Base-by-base conservation (phyloP, 305 asterid species). In the Caryopteris hybrid region DNA sequence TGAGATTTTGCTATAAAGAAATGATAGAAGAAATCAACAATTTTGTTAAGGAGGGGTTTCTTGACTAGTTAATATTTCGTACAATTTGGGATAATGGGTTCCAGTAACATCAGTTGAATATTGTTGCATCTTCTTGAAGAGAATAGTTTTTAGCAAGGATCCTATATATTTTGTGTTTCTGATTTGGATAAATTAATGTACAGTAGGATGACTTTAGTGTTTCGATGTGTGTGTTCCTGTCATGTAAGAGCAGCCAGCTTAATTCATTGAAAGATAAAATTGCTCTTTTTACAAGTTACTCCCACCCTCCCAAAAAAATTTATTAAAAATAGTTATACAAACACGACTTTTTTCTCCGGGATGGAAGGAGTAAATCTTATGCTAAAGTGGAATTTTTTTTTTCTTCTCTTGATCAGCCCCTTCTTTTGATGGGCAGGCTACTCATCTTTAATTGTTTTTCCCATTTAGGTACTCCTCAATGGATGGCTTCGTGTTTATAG, bases 401-500 rank as follows among this genome's bases (percentile, higher is more conserved):
- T 42, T 53, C 17, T 13, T 48, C 16, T 27, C 68, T 47, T 18
- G 17, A 46, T 64, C 47, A 29, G n/a, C 13, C 47, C 47, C 46
- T 63, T 31, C 23, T 21, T 60, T 60, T 41, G 1, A 39, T 6
- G 16, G 20, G 50, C 57, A 31, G 50, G 17, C 18, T 14, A 10
- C 53, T 69, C n/a, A 60, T 63, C 61, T 52, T 48, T 58, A 53
- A 48, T 43, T 69, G 64, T 74, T 73, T n/a, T 68, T 65, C 72
- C 78, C 66, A 23, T 70, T 73, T 75, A 95, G 99, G 86, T 83
- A 64, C 91, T 95, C 69, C 98, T 95, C 39, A 91, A 87, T 76
- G 99, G 97, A 65, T 95, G 96, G 95, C 96, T 89, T 53, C 97
- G 98, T 34, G 81, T 83, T 6, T 89, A 89, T 72, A 85, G 90